These are phyloP conservation scores for Pachysandra terminalis DNA, from an alignment of 164 flowering plant species.

Conservation along the genomic window DNA sequence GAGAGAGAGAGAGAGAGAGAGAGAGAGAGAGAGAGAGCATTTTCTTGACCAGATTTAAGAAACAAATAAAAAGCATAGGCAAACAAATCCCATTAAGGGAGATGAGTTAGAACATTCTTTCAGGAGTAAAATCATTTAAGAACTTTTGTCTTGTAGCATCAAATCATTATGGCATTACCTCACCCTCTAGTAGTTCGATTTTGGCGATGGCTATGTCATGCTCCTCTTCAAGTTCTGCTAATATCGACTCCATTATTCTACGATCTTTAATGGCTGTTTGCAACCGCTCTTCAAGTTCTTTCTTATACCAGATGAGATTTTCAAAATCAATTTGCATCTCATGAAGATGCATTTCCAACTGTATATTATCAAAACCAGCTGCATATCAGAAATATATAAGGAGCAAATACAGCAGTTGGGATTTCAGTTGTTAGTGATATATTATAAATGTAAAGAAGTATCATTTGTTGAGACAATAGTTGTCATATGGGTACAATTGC, in stretches of 20 bases:
- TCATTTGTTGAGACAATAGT: background rate
- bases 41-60: no score
- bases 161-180: constrained; percentile 32
- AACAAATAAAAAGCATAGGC: no score
- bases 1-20: no score
- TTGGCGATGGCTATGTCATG: constrained; percentile 56
- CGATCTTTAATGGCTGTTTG: constrained; percentile 40
- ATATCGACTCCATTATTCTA: constrained; percentile 40
- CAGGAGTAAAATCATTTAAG: no score
- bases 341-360: constrained; percentile 51
- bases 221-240: constrained; percentile 66
- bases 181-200: constrained; percentile 40
- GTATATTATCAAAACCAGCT: constrained; percentile 15
- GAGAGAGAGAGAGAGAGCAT: no score
- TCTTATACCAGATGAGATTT: constrained; percentile 47
- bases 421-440: background rate
- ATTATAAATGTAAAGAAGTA: background rate
- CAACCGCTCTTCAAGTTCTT: constrained; percentile 38
- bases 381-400: background rate
- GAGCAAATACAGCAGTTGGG: background rate
- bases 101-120: background rate
- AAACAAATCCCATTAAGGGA: background rate
- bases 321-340: constrained; percentile 56
- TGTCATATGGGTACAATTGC: background rate
- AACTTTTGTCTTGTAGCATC: background rate